Base-by-base conservation (phyloP, 2,329 filamentous ascomycete genomes). In the Claviceps sorghi region DNA sequence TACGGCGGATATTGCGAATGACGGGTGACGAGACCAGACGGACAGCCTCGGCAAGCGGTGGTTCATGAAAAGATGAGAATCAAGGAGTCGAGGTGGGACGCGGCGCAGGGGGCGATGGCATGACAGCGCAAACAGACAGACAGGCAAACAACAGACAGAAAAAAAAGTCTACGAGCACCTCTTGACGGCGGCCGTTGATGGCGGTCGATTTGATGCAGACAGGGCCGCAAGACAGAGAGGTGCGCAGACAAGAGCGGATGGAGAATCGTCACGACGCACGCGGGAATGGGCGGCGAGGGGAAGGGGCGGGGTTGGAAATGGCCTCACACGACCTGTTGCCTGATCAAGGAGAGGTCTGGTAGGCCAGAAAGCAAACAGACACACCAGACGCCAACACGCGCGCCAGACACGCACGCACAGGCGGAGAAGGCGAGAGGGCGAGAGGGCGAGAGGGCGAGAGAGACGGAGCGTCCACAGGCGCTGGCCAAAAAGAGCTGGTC, bases 281-380 rank as follows among this genome's bases (percentile, higher is more conserved):
- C n/a, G 36, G 6, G 36, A 2, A n/a, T n/a, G 22, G 38, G 54
- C 30, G 42, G 49, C 45, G 21, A 49, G 34, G 19, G 38, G 19
- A 30, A 32, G 43, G 19, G 29, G 21, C 49, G 51, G 52, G 5
- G 59, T 57, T 56, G 55, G 49, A 51, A 54, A 57, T 57, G 26
- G 26, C 62, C 58, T 65, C 67, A 69, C 67, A 67, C 67, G 67
- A 69, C 64, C 65, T 65, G 55, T 68, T 69, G 54, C 67, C 66
- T 56, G 65, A 67, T 62, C 60, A 57, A 64, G 56, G 44, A 34
- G 52, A 38, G 17, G 36, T 38, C 15, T 13, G 34, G 26, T 26
- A 26, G 26, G 26, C 26, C 26, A 26, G 26, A 3, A 26, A 3
- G 26, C 26, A 26, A n/a, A n/a, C n/a, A n/a, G n/a, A n/a, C n/a